phyloP scores from a whole-genome alignment of 164 flowering plant species.

The Buxus sempervirens region DNA sequence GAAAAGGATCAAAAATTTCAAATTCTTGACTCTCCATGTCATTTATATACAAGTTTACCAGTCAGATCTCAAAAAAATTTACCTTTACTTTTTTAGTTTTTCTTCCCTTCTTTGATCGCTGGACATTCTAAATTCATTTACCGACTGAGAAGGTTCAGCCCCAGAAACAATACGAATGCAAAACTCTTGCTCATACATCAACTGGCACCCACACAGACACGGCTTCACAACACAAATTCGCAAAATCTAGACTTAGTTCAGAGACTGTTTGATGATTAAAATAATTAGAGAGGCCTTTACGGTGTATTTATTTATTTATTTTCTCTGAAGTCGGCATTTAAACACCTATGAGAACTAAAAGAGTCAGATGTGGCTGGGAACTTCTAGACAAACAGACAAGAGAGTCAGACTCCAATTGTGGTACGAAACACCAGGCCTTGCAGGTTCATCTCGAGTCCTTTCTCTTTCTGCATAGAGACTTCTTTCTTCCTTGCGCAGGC shows the following conservation, averaged over 20 bases:
- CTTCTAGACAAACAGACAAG: constrained; percentile 11
- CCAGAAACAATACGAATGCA: no score
- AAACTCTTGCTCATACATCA: background rate
- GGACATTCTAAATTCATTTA: no score
- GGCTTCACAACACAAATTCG: background rate
- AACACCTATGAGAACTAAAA: background rate
- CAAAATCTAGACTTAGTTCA: background rate
- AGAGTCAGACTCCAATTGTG: background rate
- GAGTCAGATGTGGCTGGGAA: constrained; percentile 8
- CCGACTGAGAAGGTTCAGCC: no score
- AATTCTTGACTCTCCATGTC: background rate
- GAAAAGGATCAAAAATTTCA: no score
- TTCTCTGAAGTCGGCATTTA: background rate
- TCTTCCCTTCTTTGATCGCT: no score
- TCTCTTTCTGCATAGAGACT: constrained; percentile 4
- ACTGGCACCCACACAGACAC: background rate
- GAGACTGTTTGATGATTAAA: background rate
- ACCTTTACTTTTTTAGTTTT: no score
- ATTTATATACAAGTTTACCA: no score
- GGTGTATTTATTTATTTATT: no score
- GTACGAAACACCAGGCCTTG: background rate
- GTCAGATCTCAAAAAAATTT: no score
- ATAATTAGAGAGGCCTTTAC: background rate
- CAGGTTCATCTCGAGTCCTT: background rate
- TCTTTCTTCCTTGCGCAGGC: constrained; percentile 2